Base-by-base conservation (phyloP, 2,329 filamentous ascomycete species). In the Fusarium sp. region DNA sequence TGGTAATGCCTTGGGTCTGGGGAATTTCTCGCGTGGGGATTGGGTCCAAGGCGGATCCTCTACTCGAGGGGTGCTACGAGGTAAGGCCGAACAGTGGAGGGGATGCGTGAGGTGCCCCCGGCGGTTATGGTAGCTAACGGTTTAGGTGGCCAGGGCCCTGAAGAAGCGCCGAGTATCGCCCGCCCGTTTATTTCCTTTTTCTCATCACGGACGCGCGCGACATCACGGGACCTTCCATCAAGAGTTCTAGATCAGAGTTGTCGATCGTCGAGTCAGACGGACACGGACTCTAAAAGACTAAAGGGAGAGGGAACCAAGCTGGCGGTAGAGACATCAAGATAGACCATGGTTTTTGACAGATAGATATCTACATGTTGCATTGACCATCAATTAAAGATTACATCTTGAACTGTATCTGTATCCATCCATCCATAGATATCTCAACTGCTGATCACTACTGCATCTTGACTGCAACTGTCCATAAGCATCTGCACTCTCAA, bases 101-200 rank as follows among this genome's bases (percentile, higher is more conserved):
- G 59, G 48, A n/a, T 59, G 60, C 21, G 24, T 41, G 16, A n/a
- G n/a, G n/a, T n/a, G n/a, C 24, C 41, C 37, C 26, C 21, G 53
- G 41, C 60, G 58, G 67, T 68, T 65, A n/a, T 35, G 33, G 33
- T n/a, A 16, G 18, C n/a, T 35, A 35, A 35, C 33, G 33, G 33
- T n/a, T 35, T 35, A 35, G 49, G 35, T 37, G 28, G 35, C 21
- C 18, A 33, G 55, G 48, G 54, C 52, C 60, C 62, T 43, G 64
- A 68, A 79, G 76, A 78, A 79, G 77, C 77, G 77, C 77, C 77
- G 77, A 79, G 77, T 76, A 79, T 71, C 66, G 77, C 76, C 77
- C 77, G 77, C 66, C 70, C 70, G 69, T 68, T 70, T 56, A 65
- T 70, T 66, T 41, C 68, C 57, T 56, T 31, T 26, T 9, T 10